phyloP scores from a whole-genome alignment of 352 stramenopile genomes.

The Peronospora belbahrii region DNA sequence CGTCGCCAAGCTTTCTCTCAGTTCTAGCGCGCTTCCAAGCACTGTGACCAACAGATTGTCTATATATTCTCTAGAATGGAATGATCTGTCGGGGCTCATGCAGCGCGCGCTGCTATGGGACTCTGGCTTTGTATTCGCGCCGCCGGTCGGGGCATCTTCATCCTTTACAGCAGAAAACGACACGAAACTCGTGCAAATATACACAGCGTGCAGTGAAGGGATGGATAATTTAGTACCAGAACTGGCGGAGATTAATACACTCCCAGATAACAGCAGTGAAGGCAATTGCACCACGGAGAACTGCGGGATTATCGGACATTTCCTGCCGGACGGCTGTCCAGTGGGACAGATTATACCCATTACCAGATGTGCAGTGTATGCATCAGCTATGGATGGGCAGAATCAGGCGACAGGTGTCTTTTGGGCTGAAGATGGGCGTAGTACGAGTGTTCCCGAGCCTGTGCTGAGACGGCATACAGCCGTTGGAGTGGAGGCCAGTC shows the following conservation, averaged over 20 bases:
- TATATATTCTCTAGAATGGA: slow-evolving; percentile 29
- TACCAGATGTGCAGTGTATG: slow-evolving; percentile 38
- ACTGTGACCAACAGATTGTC: slow-evolving; percentile 24
- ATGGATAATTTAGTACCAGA: slow-evolving; percentile 58
- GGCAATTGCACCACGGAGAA: slow-evolving; percentile 27
- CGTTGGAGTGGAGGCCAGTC: slow-evolving; percentile 5
- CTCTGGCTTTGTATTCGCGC: slow-evolving; percentile 48
- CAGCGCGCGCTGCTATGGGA: slow-evolving; percentile 72
- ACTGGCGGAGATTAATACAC: slow-evolving; percentile 25
- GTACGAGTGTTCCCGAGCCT: slow-evolving; percentile 33
- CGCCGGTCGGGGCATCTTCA: slow-evolving; percentile 2
- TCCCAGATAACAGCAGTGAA: slow-evolving; percentile 22
- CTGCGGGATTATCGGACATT: slow-evolving; percentile 57
- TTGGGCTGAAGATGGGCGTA: slow-evolving; percentile 62
- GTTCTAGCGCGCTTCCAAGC: slow-evolving; percentile 26
- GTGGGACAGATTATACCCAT: slow-evolving; percentile 26
- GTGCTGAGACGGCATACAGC: slow-evolving; percentile 45
- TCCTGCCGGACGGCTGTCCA: slow-evolving; percentile 28
- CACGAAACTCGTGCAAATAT: slow-evolving; percentile 44
- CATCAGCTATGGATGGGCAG: slow-evolving; percentile 27
- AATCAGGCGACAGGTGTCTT: slow-evolving; percentile 28
- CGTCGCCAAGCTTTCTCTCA: slow-evolving; percentile 27
- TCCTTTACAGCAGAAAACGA: slow-evolving; percentile 7
- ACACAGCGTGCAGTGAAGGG: slow-evolving; percentile 41
- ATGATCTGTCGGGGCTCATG: slow-evolving; percentile 42